Percentiles rank a stretch among this genome's conserved stretches.
Conservation (phyloP, 768 basidiomycete genomes). For the Hygrophorus russula region DNA sequence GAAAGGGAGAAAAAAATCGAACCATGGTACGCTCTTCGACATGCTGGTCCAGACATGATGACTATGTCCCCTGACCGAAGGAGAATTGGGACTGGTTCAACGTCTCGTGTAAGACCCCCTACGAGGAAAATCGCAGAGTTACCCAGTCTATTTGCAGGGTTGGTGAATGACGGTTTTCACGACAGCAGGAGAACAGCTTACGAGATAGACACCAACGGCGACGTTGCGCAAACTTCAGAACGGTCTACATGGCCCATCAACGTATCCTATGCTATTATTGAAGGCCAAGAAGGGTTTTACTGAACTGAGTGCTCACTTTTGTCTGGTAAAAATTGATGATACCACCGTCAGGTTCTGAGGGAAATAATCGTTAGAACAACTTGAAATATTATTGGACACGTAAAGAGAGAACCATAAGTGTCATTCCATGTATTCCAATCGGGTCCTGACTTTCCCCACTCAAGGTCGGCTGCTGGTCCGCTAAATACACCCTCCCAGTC, state of each 20-base stretch:
- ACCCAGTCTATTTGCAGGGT: conserved; percentile 52
- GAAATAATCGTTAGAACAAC: neutral
- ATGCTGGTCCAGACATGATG: conserved; percentile 84
- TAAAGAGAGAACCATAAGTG: conserved; percentile 54
- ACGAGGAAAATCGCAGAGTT: conserved; percentile 86
- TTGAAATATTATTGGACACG: conserved; percentile 1
- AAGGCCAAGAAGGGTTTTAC: neutral
- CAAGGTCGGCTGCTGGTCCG: conserved; percentile 16
- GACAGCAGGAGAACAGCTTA: conserved; percentile 24
- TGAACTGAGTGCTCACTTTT: conserved; percentile 27
- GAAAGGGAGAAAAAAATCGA: conserved; percentile 10
- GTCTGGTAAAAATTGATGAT: conserved; percentile 94
- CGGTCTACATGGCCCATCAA: conserved; percentile 98
- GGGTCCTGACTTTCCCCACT: conserved; percentile 42
- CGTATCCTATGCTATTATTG: conserved; percentile 46
- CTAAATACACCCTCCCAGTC: conserved; percentile 62
- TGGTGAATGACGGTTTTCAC: neutral
- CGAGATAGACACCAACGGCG: conserved; percentile 93
- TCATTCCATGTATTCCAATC: conserved; percentile 70
- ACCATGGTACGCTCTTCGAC: conserved; percentile 91
- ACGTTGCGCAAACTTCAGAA: conserved; percentile 86
- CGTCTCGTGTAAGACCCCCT: conserved; percentile 71
- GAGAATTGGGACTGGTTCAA: conserved; percentile 67
- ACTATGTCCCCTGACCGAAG: conserved; percentile 86
- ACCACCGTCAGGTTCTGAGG: conserved; percentile 83